Evolutionary conservation across 768 basidiomycete genomes (phyloP).

Genomic region (Kondoa subrosea): DNA sequence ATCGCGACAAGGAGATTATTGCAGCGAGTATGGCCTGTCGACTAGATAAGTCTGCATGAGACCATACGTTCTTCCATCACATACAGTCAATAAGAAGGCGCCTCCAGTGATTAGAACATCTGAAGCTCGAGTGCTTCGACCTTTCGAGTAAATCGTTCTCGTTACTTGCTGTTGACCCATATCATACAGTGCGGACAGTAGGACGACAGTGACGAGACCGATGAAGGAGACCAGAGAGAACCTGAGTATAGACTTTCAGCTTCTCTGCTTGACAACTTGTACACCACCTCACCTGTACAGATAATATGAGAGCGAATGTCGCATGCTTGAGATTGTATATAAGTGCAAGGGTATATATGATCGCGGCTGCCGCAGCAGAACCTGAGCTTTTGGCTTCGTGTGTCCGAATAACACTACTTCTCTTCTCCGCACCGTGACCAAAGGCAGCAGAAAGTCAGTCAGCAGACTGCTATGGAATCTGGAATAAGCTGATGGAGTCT

Average conservation of each 20-base stretch:
- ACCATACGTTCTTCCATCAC: background rate
- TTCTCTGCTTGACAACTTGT: background rate
- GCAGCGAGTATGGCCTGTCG: background rate
- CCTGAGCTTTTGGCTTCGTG: no score
- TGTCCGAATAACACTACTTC: no score
- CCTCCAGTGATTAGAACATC: constrained; percentile 14
- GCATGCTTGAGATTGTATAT: no score
- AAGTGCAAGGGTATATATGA: no score
- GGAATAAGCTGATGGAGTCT: no score
- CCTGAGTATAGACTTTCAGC: constrained; percentile 10
- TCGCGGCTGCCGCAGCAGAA: no score
- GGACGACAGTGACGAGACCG: constrained; percentile 7
- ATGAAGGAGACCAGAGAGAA: constrained; percentile 7
- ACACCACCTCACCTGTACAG: background rate
- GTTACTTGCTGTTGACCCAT: constrained; percentile 12
- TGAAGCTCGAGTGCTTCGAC: background rate
- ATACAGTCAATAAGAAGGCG: constrained; percentile 8
- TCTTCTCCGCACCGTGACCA: no score
- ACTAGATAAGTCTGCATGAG: background rate
- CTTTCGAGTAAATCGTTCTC: background rate
- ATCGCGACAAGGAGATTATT: constrained; percentile 10
- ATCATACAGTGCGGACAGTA: constrained; percentile 14
- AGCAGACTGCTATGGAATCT: no score
- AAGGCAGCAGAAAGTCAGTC: no score
- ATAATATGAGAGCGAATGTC: no score